Conservation (phyloP, 345 rosid genomes). For the Trapa incisa region DNA sequence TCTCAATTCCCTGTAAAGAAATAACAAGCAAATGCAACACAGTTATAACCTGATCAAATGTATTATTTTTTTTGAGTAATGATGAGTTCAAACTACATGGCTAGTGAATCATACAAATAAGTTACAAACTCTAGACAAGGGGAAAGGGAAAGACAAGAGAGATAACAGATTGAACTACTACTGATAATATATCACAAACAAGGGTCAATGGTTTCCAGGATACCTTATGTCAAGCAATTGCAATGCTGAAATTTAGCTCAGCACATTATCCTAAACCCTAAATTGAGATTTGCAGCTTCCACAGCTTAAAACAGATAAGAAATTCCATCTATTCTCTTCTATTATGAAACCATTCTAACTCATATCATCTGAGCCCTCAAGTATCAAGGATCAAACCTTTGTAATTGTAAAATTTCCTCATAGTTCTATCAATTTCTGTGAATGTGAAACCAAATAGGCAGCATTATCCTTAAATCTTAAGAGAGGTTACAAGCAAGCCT, state of each 20-base stretch:
- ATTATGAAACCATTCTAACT: background rate
- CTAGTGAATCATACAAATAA: background rate
- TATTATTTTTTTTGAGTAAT: background rate
- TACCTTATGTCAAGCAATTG: background rate
- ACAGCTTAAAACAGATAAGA: background rate
- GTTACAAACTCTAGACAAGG: background rate
- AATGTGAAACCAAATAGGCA: background rate
- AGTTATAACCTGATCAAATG: background rate
- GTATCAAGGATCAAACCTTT: background rate
- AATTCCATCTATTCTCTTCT: background rate
- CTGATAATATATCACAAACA: background rate
- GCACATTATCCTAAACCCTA: background rate
- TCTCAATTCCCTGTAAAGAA: conserved; percentile 77
- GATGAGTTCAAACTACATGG: background rate
- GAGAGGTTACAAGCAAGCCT: background rate
- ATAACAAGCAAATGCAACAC: background rate
- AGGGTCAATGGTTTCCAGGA: background rate
- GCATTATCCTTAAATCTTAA: background rate
- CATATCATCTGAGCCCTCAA: background rate
- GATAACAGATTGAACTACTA: background rate
- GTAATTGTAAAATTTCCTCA: background rate
- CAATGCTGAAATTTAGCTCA: background rate
- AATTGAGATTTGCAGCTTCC: background rate
- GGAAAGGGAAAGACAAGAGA: background rate
- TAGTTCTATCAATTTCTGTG: background rate